Conservation (phyloP, 2,329 filamentous ascomycete species). For the Aspergillus costaricaensis region DNA sequence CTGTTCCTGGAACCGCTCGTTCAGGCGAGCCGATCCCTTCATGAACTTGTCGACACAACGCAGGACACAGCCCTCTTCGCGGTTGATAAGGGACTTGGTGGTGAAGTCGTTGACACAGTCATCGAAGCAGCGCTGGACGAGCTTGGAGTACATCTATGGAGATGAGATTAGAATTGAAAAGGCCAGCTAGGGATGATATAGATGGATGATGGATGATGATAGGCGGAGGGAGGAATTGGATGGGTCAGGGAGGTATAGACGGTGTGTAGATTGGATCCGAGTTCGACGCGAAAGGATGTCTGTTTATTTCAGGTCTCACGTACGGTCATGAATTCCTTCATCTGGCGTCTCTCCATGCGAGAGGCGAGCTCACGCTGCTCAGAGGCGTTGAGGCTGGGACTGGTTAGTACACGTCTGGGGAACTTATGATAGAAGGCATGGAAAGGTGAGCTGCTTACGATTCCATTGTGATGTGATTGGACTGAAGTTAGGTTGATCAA, state of each 20-base stretch:
- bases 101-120: constrained; percentile 98
- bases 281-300: background rate
- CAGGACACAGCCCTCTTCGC: constrained; percentile 89
- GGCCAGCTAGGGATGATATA: background rate
- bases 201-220: background rate
- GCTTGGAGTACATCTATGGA: constrained; percentile 64
- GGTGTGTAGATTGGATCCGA: background rate
- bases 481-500: constrained; percentile 12
- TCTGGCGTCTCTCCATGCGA: constrained; percentile 96
- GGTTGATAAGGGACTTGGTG: constrained; percentile 85
- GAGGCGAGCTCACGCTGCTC: constrained; percentile 92
- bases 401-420: constrained; percentile 6
- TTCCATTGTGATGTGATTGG: constrained; percentile 38
- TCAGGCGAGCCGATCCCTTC: constrained; percentile 85
- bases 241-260: background rate
- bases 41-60: constrained; percentile 96
- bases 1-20: constrained; percentile 83
- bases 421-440: background rate
- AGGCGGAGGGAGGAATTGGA: background rate
- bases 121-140: constrained; percentile 75
- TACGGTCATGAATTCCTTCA: constrained; percentile 99
- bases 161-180: constrained; percentile 2
- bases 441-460: constrained; percentile 28
- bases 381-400: constrained; percentile 64
- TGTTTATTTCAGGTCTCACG: constrained; percentile 36